Conservation (phyloP, 2,329 filamentous ascomycete species). For the Emmonsiellopsis sp. region DNA sequence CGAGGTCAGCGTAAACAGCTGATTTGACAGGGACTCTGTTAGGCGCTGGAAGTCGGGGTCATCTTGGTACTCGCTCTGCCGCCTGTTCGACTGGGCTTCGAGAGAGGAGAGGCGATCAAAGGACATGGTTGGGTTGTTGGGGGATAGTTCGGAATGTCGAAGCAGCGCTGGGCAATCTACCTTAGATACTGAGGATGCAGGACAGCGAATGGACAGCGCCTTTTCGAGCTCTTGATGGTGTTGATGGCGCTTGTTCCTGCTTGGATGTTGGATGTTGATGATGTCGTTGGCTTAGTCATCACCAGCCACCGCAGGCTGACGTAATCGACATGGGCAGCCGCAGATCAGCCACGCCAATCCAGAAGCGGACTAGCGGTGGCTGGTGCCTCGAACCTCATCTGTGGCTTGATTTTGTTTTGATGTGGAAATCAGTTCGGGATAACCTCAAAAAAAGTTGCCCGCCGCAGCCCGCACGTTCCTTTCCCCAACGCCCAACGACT, state of each 20-base stretch:
- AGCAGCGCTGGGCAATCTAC: too few species aligned
- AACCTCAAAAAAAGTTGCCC: neutral
- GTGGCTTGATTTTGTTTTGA: constrained; percentile 20
- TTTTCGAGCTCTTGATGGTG: neutral
- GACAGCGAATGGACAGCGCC: neutral
- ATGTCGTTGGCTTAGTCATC: neutral
- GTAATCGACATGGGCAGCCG: neutral
- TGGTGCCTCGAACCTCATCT: constrained; percentile 18
- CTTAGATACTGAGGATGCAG: too few species aligned
- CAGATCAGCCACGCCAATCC: neutral
- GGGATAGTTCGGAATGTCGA: too few species aligned
- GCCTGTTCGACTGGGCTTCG: constrained; percentile 67
- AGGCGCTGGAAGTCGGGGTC: constrained; percentile 85
- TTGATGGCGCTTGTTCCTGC: neutral
- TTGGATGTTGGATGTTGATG: neutral
- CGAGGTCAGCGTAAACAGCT: constrained; percentile 79
- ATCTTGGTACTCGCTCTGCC: constrained; percentile 72
- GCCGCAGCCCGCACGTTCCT: neutral
- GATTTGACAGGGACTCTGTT: constrained; percentile 73
- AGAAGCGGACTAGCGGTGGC: constrained; percentile 8
- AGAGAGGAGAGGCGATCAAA: constrained; percentile 79
- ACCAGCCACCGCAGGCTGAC: neutral
- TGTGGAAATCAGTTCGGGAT: constrained; percentile 12
- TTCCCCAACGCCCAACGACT: neutral
- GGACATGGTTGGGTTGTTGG: constrained; percentile 53